phyloP scores from a whole-genome alignment of 1,284 basidiomycete genomes.

The Cutaneotrichosporon sp. region DNA sequence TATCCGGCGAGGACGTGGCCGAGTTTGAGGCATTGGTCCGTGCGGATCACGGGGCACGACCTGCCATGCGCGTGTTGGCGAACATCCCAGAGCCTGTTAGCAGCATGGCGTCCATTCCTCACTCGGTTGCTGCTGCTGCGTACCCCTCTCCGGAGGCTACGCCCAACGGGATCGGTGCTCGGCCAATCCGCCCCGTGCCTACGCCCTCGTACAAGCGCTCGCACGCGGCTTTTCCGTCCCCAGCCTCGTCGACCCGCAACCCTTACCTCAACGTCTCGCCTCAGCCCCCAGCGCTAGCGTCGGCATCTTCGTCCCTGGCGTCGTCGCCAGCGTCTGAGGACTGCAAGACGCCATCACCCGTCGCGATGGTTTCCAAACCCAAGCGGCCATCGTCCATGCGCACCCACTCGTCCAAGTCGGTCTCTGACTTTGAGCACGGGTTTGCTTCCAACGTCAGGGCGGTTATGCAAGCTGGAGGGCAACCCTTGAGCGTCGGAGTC shows the following conservation, averaged over 20 bases:
- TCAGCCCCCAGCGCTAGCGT: conserved; percentile 42
- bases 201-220: conserved; percentile 27
- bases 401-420: conserved; percentile 15
- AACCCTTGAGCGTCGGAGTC: conserved; percentile 23
- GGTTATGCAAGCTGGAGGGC: conserved; percentile 17
- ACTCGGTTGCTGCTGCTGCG: conserved; percentile 18
- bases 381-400: conserved; percentile 19
- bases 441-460: conserved; percentile 14
- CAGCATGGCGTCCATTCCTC: conserved; percentile 11
- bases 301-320: conserved; percentile 44
- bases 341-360: conserved; percentile 51
- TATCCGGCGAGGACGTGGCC: conserved; percentile 43
- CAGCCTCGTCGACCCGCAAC: conserved; percentile 17
- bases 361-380: conserved; percentile 31
- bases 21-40: conserved; percentile 45
- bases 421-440: conserved; percentile 22
- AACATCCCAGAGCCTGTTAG: conserved; percentile 24
- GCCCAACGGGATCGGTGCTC: conserved; percentile 39
- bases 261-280: conserved; percentile 22
- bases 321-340: conserved; percentile 50
- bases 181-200: conserved; percentile 40
- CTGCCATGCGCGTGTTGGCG: conserved; percentile 23
- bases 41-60: conserved; percentile 41
- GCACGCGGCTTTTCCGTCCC: conserved; percentile 21
- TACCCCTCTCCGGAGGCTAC: conserved; percentile 52